phyloP scores from a whole-genome alignment of 148 eudicot species.

The Bassia scoparia region DNA sequence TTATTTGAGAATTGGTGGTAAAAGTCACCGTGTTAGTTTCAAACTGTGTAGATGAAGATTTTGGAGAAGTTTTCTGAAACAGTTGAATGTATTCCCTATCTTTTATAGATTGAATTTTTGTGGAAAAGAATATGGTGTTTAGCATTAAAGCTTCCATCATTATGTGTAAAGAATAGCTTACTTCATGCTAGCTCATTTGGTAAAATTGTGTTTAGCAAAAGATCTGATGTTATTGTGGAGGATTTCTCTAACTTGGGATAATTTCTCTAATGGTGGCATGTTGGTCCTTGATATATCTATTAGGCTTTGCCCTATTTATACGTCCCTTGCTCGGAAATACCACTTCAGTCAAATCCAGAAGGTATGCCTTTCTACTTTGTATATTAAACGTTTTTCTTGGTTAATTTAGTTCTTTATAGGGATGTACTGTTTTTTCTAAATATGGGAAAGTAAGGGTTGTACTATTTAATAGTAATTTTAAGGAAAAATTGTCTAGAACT shows the following conservation, averaged over 20 bases:
- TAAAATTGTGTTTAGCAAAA: not conserved
- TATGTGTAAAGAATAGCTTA: not conserved
- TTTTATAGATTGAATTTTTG: not conserved
- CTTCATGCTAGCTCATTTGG: not conserved
- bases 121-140: not conserved
- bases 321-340: constrained; percentile 63
- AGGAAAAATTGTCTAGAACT: too few relatives aligned
- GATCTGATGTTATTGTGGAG: not conserved
- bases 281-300: constrained; percentile 21
- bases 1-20: too few relatives aligned
- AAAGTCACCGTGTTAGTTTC: too few relatives aligned
- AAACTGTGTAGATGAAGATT: too few relatives aligned
- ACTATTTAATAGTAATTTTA: too few relatives aligned
- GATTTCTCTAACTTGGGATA: not conserved
- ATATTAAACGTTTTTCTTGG: not conserved
- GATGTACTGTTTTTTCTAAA: too few relatives aligned
- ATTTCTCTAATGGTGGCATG: not conserved
- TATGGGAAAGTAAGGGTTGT: too few relatives aligned
- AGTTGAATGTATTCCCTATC: not conserved
- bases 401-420: not conserved
- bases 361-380: constrained; percentile 33
- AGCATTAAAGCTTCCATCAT: not conserved
- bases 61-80: too few relatives aligned
- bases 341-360: constrained; percentile 41
- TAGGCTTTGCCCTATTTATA: constrained; percentile 94